These are phyloP conservation scores for Solanum raphanifolium DNA, from an alignment of 257 asterid genomes.

Conservation along the genomic window DNA sequence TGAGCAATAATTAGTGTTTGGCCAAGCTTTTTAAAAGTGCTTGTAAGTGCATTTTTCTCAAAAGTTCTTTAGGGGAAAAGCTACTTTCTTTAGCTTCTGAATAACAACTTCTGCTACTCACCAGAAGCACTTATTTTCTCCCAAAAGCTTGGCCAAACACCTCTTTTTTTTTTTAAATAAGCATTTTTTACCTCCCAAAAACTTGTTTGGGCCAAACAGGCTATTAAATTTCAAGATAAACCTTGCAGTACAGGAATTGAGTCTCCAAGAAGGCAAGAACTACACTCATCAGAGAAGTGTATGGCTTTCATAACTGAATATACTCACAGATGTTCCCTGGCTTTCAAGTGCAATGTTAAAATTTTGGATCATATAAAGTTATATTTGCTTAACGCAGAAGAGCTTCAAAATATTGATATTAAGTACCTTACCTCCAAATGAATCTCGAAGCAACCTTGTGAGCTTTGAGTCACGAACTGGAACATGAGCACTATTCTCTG, in stretches of 20 bases:
- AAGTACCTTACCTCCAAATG: slow-evolving; percentile 73
- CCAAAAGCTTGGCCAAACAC: not conserved
- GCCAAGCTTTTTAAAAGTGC: not conserved
- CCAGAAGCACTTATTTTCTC: not conserved
- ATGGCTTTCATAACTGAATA: not conserved
- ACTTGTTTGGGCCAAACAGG: not conserved
- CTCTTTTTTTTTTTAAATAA: not conserved
- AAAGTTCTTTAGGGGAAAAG: not conserved
- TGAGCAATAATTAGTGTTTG: not conserved
- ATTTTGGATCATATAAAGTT: not conserved
- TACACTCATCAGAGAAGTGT: not conserved
- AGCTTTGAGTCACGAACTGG: slow-evolving; percentile 92
- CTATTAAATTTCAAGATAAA: not conserved
- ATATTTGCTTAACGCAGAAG: not conserved
- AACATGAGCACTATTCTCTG: slow-evolving; percentile 86
- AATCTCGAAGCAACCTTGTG: slow-evolving; percentile 86
- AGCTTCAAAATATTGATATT: not conserved
- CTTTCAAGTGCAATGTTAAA: not conserved
- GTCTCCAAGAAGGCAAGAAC: not conserved
- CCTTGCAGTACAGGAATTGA: not conserved
- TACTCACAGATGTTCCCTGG: not conserved
- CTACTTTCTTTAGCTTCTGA: not conserved
- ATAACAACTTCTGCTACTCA: not conserved
- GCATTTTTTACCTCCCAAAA: not conserved
- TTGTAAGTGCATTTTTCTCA: not conserved